phyloP scores from a whole-genome alignment of 345 rosid species.

The Sapria himalayana region DNA sequence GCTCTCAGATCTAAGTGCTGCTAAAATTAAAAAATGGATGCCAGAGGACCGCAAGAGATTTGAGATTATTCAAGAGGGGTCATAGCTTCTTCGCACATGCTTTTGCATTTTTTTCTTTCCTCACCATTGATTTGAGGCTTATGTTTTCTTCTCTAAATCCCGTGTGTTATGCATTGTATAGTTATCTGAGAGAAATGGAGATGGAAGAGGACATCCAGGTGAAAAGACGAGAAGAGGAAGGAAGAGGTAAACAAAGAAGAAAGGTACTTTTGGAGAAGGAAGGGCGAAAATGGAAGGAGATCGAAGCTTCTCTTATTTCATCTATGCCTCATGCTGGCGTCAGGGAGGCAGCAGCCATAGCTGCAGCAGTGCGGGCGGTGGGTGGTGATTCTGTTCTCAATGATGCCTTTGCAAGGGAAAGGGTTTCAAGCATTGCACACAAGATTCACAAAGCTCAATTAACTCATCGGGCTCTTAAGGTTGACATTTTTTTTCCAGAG shows the following conservation, averaged over 20 bases:
- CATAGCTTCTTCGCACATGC: constrained; percentile 5
- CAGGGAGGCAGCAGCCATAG: constrained; percentile 99
- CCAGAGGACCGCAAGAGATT: constrained; percentile 97
- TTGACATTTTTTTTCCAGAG: constrained; percentile 9
- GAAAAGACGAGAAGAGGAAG: constrained; percentile 99
- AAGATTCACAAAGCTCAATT: constrained; percentile 78
- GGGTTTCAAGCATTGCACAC: constrained; percentile 93
- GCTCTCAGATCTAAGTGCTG: constrained; percentile 85
- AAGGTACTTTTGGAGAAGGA: constrained; percentile 94
- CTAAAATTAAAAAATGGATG: constrained; percentile 97
- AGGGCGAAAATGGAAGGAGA: constrained; percentile 99
- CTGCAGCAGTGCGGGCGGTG: constrained; percentile 99
- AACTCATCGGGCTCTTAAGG: constrained; percentile 87
- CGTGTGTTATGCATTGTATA: constrained; percentile 10
- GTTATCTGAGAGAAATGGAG: constrained; percentile 96
- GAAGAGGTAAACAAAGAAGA: constrained; percentile 96
- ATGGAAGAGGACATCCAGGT: constrained; percentile 97
- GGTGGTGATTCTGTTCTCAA: constrained; percentile 99
- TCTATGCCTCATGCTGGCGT: constrained; percentile 94
- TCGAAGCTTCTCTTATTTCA: constrained; percentile 96
- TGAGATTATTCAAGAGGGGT: constrained; percentile 99
- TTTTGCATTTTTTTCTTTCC: constrained; percentile 2
- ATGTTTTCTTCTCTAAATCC: constrained; percentile 2
- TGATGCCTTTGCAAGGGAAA: constrained; percentile 98
- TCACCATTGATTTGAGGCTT: neutral